Evolutionary conservation across 2,329 filamentous ascomycete genomes (phyloP).

Genomic region (Atkinsonella hypoxylon): DNA sequence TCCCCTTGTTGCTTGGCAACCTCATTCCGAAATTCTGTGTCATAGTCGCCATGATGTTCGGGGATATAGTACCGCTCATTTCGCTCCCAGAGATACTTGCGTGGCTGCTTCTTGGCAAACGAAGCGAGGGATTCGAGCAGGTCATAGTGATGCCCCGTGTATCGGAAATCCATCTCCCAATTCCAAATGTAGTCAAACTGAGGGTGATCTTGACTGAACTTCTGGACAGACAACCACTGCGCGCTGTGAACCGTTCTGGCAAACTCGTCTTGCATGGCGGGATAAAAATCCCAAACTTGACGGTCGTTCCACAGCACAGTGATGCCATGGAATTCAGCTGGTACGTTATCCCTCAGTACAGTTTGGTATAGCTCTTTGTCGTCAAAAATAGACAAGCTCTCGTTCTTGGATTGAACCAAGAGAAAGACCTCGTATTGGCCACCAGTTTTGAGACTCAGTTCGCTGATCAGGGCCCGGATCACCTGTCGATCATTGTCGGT

Average conservation of each 20-base stretch:
- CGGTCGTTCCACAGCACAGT: slow-evolving; percentile 63
- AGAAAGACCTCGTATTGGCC: slow-evolving; percentile 74
- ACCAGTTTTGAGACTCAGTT: slow-evolving; percentile 62
- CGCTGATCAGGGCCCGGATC: slow-evolving; percentile 67
- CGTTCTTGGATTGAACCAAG: slow-evolving; percentile 65
- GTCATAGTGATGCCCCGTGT: slow-evolving; percentile 73
- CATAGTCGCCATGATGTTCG: slow-evolving; percentile 52
- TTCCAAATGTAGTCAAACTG: slow-evolving; percentile 79
- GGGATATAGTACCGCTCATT: slow-evolving; percentile 64
- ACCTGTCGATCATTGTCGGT: slow-evolving; percentile 69
- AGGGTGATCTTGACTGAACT: slow-evolving; percentile 63
- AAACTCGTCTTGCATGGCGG: slow-evolving; percentile 52
- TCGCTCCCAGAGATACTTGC: slow-evolving; percentile 63
- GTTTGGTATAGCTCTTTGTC: slow-evolving; percentile 45
- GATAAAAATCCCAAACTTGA: slow-evolving; percentile 67
- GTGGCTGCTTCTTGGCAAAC: slow-evolving; percentile 56
- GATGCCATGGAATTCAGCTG: slow-evolving; percentile 57
- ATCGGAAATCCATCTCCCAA: slow-evolving; percentile 74
- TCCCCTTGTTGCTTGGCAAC: slow-evolving; percentile 43
- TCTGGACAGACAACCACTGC: slow-evolving; percentile 63
- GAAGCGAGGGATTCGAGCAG: slow-evolving; percentile 53
- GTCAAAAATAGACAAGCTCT: slow-evolving; percentile 44
- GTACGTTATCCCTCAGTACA: slow-evolving; percentile 50
- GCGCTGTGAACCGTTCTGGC: slow-evolving; percentile 43
- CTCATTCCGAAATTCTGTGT: slow-evolving; percentile 51